Percentiles rank a stretch among this genome's conserved stretches.
Evolutionary conservation across 495 filamentous ascomycete genomes (phyloP).

Genomic region (Entonaema liquescens): DNA sequence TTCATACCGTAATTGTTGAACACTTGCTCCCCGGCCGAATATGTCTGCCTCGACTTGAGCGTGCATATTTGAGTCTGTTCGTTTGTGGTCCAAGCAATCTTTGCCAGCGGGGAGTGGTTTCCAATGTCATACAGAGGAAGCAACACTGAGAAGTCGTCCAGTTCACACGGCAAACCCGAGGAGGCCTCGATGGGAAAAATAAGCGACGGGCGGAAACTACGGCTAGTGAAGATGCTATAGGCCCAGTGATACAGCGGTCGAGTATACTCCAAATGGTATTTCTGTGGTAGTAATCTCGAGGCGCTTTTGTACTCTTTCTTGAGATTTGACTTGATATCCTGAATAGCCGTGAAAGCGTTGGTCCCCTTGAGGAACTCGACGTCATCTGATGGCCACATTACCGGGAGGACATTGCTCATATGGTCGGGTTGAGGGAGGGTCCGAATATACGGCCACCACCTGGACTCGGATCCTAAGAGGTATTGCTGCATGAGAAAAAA

Average conservation of each 20-base stretch:
- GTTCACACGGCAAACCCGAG: constrained; percentile 34
- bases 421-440: constrained; percentile 60
- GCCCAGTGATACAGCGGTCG: constrained; percentile 63
- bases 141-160: constrained; percentile 62
- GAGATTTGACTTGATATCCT: constrained; percentile 54
- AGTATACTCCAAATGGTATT: constrained; percentile 49
- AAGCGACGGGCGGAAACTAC: constrained; percentile 61
- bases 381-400: constrained; percentile 58
- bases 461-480: constrained; percentile 55
- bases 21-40: constrained; percentile 47
- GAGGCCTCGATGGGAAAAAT: constrained; percentile 46
- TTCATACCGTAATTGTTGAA: constrained; percentile 66
- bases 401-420: constrained; percentile 47
- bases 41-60: constrained; percentile 34
- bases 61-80: constrained; percentile 32
- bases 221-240: constrained; percentile 62
- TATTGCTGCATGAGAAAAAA: constrained; percentile 60
- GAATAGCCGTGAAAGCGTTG: constrained; percentile 57
- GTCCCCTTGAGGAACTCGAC: constrained; percentile 58
- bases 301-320: constrained; percentile 56
- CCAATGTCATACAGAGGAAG: constrained; percentile 62
- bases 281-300: constrained; percentile 48
- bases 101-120: constrained; percentile 59
- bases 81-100: constrained; percentile 51
- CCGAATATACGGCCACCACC: constrained; percentile 62